Base-by-base conservation (phyloP, 2,329 filamentous ascomycete genomes). In the Aspergillus puulaauensis region DNA sequence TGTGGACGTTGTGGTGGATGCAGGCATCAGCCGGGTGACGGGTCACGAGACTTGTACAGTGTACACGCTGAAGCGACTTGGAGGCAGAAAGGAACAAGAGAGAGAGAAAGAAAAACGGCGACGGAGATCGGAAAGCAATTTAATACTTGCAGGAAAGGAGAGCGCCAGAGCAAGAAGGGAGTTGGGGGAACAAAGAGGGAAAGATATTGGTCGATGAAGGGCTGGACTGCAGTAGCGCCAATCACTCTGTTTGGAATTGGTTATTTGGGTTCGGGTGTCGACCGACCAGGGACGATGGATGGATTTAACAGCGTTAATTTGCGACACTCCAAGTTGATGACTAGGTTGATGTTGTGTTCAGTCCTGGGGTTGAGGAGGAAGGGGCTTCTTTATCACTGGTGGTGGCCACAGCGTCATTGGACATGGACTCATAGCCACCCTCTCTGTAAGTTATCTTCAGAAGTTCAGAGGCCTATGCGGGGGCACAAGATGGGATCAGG, bases 191-290 rank as follows among this genome's bases (percentile, higher is more conserved):
- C 24, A 53, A 46, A 48, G 39, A 54, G 33, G 31, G 35, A 23
- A 50, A 27, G 40, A 54, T 45, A 54, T 58, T 58, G 56, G 51
- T 49, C 19, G 56, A 50, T 54, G 17, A 46, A 37, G 46, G 56
- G 43, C 40, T 58, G 39, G 56, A 43, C 23, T 58, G 56, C 56
- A 58, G 56, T 58, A 58, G 56, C 46, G 56, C 50, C 51, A 50
- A 47, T 27, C 40, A 43, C 37, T 33, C 27, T 47, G 39, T 48
- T 56, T 40, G 12, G 35, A 21, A 41, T 46, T 24, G 44, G 53
- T 56, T 52, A 21, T 31, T 46, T n/a, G 37, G 53, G 51, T 56
- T 51, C 40, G 54, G 41, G 17, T 37, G 21, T 24, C 45, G 35
- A 31, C 27, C 27, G 27, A 31, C 27, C 9, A 8, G 27, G 27